Evolutionary conservation across 768 basidiomycete genomes (phyloP).

Genomic region (Suillus paluster): DNA sequence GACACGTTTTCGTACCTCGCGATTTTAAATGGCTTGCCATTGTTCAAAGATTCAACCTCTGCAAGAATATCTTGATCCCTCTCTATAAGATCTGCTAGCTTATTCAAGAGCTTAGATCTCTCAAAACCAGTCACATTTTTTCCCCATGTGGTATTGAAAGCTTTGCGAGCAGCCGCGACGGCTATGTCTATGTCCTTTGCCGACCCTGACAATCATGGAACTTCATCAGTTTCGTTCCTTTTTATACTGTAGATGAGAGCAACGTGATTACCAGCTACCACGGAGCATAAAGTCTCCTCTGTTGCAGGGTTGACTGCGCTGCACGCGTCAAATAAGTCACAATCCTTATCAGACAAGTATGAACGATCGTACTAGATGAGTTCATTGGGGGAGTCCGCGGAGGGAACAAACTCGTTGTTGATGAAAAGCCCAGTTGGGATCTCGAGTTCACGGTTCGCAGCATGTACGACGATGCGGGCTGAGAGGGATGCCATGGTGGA

Average conservation of each 20-base stretch:
- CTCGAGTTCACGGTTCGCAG: slow-evolving; percentile 52
- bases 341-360: slow-evolving; percentile 24
- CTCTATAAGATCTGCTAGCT: slow-evolving; percentile 90
- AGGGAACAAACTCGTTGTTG: slow-evolving; percentile 87
- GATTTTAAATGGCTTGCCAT: slow-evolving; percentile 84
- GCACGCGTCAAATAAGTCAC: slow-evolving; percentile 20
- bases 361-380: slow-evolving; percentile 56
- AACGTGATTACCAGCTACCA: slow-evolving; percentile 57
- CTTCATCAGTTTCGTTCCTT: background rate
- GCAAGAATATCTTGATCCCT: slow-evolving; percentile 81
- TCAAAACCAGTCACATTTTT: slow-evolving; percentile 85
- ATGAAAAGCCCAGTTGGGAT: slow-evolving; percentile 90
- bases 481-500: slow-evolving; percentile 48
- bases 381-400: slow-evolving; percentile 62
- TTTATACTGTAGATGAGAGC: background rate
- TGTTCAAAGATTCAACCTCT: slow-evolving; percentile 85
- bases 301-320: slow-evolving; percentile 85
- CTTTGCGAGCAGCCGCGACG: slow-evolving; percentile 80
- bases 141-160: slow-evolving; percentile 89
- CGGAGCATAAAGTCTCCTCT: slow-evolving; percentile 70
- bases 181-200: slow-evolving; percentile 81
- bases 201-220: slow-evolving; percentile 49
- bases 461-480: slow-evolving; percentile 45
- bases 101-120: slow-evolving; percentile 80
- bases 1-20: slow-evolving; percentile 46